Evolutionary conservation across 805 yeast species (phyloP).

Genomic region (Ogataea pignaliae): DNA sequence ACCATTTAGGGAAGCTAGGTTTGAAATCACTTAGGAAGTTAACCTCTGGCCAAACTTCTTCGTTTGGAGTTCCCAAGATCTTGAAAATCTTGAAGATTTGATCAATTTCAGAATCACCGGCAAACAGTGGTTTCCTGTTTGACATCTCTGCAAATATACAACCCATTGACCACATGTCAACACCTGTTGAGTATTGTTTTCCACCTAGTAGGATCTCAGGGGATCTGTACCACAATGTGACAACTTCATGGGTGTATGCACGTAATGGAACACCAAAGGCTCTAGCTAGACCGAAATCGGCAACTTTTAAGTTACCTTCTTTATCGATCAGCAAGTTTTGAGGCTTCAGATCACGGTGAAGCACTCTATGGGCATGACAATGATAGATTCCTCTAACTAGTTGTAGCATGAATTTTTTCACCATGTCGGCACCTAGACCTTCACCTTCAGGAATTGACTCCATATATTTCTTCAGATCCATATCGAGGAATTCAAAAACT

Average conservation of each 20-base stretch:
- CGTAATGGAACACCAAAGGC: constrained; percentile 97
- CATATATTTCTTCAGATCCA: constrained; percentile 96
- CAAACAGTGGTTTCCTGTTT: constrained; percentile 89
- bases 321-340: constrained; percentile 92
- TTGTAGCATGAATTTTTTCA: constrained; percentile 90
- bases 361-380: constrained; percentile 90
- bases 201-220: constrained; percentile 96
- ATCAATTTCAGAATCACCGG: constrained; percentile 97
- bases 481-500: constrained; percentile 89
- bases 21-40: constrained; percentile 87
- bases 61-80: constrained; percentile 90
- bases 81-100: constrained; percentile 93
- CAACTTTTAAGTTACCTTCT: constrained; percentile 88
- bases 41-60: constrained; percentile 93
- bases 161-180: constrained; percentile 98
- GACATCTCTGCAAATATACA: constrained; percentile 98
- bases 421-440: constrained; percentile 85
- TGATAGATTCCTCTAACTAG: constrained; percentile 85
- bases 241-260: constrained; percentile 97
- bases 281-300: constrained; percentile 93
- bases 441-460: constrained; percentile 89
- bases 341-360: constrained; percentile 95
- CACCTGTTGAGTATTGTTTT: constrained; percentile 95
- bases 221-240: constrained; percentile 95
- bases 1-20: constrained; percentile 90